Conservation (phyloP, 805 yeast genomes). For the Danielia reshetovae region DNA sequence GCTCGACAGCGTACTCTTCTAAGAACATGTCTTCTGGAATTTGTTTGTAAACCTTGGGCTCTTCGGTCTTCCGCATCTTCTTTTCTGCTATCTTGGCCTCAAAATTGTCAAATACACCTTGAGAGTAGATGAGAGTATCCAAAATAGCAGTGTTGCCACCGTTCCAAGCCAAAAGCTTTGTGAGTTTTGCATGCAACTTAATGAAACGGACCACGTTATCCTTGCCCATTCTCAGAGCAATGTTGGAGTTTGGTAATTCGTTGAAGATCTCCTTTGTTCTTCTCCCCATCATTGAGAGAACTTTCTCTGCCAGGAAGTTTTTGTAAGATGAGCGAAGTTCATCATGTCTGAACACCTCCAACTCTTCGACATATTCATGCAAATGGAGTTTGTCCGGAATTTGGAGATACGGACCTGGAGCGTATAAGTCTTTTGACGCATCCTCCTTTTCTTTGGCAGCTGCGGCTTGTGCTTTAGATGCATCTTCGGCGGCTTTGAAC, state of each 20-base stretch:
- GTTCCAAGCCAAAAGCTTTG: conserved; percentile 26
- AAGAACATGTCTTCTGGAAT: conserved; percentile 31
- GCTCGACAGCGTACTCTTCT: conserved; percentile 31
- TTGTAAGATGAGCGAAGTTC: conserved; percentile 6
- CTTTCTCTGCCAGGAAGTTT: conserved; percentile 3
- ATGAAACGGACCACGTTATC: conserved; percentile 4
- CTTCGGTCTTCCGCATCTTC: conserved; percentile 1
- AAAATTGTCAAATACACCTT: conserved; percentile 22
- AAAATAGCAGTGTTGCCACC: conserved; percentile 58
- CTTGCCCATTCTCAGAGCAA: conserved; percentile 1
- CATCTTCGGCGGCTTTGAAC: neutral
- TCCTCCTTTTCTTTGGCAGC: neutral
- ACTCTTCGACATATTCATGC: conserved; percentile 8
- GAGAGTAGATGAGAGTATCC: conserved; percentile 53
- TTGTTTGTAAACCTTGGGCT: conserved; percentile 18
- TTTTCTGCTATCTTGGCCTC: conserved; percentile 2
- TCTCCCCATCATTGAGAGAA: conserved; percentile 5
- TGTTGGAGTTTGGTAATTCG: neutral
- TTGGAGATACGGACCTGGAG: conserved; percentile 9
- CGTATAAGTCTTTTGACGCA: neutral
- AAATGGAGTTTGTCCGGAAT: conserved; percentile 12
- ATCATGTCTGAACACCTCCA: conserved; percentile 4
- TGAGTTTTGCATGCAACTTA: conserved; percentile 6
- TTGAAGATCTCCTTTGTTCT: conserved; percentile 3
- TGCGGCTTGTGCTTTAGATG: neutral